These are phyloP conservation scores for Camelina neglecta DNA, from an alignment of 345 rosid species.

Conservation along the genomic window DNA sequence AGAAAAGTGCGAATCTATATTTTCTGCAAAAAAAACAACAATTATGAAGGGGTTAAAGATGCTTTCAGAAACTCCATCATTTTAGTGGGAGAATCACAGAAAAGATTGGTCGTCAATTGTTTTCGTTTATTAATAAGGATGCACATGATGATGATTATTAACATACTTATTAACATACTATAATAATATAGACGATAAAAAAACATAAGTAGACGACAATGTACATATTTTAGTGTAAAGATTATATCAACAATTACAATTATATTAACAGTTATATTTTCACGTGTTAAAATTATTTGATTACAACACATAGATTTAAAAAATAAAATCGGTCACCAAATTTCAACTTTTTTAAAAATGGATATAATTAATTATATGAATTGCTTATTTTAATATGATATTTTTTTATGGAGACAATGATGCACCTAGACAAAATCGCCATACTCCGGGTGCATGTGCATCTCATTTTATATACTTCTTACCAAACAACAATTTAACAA, in stretches of 20 bases:
- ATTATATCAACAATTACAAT: neutral
- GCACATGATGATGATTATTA: slow-evolving; percentile 30
- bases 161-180: neutral
- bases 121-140: slow-evolving; percentile 1
- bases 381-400: neutral
- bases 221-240: neutral
- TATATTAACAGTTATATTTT: neutral
- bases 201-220: neutral
- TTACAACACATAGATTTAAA: neutral
- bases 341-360: neutral
- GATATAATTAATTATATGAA: neutral
- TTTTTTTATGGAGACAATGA: slow-evolving; percentile 2
- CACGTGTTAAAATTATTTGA: slow-evolving; percentile 22
- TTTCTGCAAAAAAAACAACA: neutral
- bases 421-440: slow-evolving; percentile 33
- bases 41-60: slow-evolving; percentile 15
- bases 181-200: too few relatives aligned
- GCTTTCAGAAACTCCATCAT: slow-evolving; percentile 23
- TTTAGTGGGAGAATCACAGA: slow-evolving; percentile 41
- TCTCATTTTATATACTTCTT: slow-evolving; percentile 23
- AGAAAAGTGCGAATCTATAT: neutral
- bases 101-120: slow-evolving; percentile 23
- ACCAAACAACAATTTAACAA: slow-evolving; percentile 4
- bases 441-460: slow-evolving; percentile 32
- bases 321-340: neutral